Conservation (phyloP, 768 basidiomycete genomes). For the Cystofilobasidium ferigula region DNA sequence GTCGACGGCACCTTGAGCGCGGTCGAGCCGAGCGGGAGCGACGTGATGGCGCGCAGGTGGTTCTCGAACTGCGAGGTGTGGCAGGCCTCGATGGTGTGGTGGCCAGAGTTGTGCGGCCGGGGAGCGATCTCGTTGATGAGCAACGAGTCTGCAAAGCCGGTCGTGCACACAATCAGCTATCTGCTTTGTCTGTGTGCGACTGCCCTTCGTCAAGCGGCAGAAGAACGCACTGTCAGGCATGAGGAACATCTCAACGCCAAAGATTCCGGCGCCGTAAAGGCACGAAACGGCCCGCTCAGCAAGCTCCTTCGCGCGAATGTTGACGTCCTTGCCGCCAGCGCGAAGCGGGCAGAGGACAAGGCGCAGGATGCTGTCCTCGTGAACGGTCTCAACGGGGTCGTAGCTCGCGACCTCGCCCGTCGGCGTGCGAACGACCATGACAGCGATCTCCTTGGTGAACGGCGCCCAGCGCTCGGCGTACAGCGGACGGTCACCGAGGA, state of each 20-base stretch:
- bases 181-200: too few species aligned
- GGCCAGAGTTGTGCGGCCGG: slow-evolving; percentile 94
- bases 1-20: slow-evolving; percentile 72
- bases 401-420: slow-evolving; percentile 68
- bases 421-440: slow-evolving; percentile 83
- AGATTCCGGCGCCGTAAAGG: slow-evolving; percentile 77
- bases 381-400: slow-evolving; percentile 86
- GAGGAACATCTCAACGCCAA: slow-evolving; percentile 97
- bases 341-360: slow-evolving; percentile 82
- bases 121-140: slow-evolving; percentile 96
- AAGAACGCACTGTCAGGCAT: slow-evolving; percentile 60
- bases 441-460: slow-evolving; percentile 80
- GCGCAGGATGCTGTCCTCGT: slow-evolving; percentile 86
- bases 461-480: slow-evolving; percentile 93
- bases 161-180: too few species aligned
- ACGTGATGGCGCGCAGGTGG: slow-evolving; percentile 86
- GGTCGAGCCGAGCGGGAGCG: slow-evolving; percentile 78
- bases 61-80: slow-evolving; percentile 94
- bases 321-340: slow-evolving; percentile 40
- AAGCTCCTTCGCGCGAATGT: slow-evolving; percentile 52
- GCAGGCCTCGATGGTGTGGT: slow-evolving; percentile 97
- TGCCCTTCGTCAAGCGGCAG: not conserved
- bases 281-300: slow-evolving; percentile 71
- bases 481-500: slow-evolving; percentile 53
- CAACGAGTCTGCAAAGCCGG: slow-evolving; percentile 48